Evolutionary conservation across 2,329 filamentous ascomycete genomes (phyloP), one percentile per base, ranked within the genome.

Genomic region (Periglandula ipomoeae): DNA sequence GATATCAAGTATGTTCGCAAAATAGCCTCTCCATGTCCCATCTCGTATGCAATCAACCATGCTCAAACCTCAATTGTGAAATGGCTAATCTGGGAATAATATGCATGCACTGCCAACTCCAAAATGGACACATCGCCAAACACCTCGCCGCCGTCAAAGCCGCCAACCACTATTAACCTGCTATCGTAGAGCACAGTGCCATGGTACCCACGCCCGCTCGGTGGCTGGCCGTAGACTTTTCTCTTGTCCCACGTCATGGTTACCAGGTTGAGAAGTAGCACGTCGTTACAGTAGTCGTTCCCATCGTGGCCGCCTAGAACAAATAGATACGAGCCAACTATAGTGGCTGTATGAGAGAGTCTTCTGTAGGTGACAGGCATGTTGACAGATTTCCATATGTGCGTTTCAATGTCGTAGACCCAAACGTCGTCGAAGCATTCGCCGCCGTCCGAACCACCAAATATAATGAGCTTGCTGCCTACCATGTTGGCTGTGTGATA

Each of bases 401-500:
- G 71, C 35, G 71, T 74, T 45, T 85, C 81, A 5, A 85, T 76
- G 60, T 86, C 81, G 65, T 84, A 85, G 26, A 86, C 77, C 82
- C 82, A 86, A 37, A 86, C 82, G 58, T 86, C 82, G 60, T 82
- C 76, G 65, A 86, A 86, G 65, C 82, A 86, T 64, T 85, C 81
- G 46, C 79, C 80, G 54, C 82, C 82, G 61, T 86, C 82, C 3
- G 79, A 84, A 30, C 82, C 82, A 35, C 82, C 82, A 61, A 78
- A 85, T 57, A 86, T 81, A 62, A 86, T 85, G 52, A 86, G 75
- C 66, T 86, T 86, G 64, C 75, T 76, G 54, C 81, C 82, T 39
- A 85, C 81, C 75, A 86, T 85, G 61, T 85, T 86, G 54, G 82
- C 82, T 4, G 82, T 85, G 62, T 86, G 82, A 60, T 86, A 86